Evolutionary conservation across 305 asterid genomes (phyloP), one percentile per base, ranked within the genome.

Genomic region (Fraxinus latifolia): DNA sequence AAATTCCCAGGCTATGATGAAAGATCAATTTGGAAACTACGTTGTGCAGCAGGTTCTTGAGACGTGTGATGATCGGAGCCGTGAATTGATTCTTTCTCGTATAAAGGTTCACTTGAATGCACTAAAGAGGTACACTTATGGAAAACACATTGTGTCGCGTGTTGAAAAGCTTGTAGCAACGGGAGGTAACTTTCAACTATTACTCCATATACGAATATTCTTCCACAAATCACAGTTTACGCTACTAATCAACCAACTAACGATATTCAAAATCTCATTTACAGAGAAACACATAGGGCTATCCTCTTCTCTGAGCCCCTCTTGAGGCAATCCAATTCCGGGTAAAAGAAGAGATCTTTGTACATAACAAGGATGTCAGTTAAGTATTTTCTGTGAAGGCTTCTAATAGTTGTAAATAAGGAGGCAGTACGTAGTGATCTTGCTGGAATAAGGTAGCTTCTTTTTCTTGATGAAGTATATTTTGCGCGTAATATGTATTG

Each of bases 11-110:
- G 97, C 91, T 62, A 95, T 93, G 99, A 95, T 93, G 99, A 95
- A 95, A 88, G 98, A 93, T 80, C 99, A 93, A 27, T 93, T 93
- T 29, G 98, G 95, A 21, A 95, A 95, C 90, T 95, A 92, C 76
- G 98, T 95, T 1, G 98, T 93, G 65, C 98, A 93, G 87, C 93
- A 92, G 83, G 95, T 92, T 17, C 93, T 95, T 0, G 97, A 93
- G 89, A 93, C 94, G 0, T 95, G 97, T 68, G 96, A 93, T 77
- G 93, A 90, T 31, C 87, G 83, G 21, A 91, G 88, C 84, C 92
- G 94, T 0, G 95, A 91, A 85, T 77, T 93, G 33, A 91, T 93
- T 71, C 87, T 93, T 77, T 90, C 97, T 14, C 95, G 98, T 27
- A 91, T 95, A 78, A 93, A 91, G 90, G 89, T 92, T 81, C 99